A percentile compares a stretch with the other conserved stretches of the same genome.
These are phyloP conservation scores for Pogostemon cablin DNA, from an alignment of 257 asterid species.

Conservation along the genomic window DNA sequence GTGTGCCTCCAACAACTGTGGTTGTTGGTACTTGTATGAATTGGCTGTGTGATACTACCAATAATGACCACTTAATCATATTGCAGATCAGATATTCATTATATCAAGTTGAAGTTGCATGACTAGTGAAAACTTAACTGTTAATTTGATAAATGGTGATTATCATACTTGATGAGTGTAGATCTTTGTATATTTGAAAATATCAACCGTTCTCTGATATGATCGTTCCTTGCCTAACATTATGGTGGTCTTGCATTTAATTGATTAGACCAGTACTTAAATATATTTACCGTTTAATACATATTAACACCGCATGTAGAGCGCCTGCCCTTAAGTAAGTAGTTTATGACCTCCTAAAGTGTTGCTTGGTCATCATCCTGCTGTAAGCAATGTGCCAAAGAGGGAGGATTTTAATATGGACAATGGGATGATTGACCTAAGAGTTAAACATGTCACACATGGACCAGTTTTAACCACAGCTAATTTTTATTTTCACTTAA, in stretches of 20 bases:
- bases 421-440: background rate
- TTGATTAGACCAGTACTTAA: background rate
- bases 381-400: constrained; percentile 6
- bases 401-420: background rate
- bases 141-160: background rate
- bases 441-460: background rate
- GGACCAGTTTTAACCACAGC: background rate
- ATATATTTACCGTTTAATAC: background rate
- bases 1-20: no score
- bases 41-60: constrained; percentile 5
- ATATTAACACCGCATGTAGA: background rate
- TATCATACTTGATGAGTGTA: background rate
- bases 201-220: background rate
- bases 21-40: background rate
- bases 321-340: background rate
- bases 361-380: background rate
- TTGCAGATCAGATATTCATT: constrained; percentile 8
- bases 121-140: background rate
- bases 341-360: background rate
- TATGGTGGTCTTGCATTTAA: background rate
- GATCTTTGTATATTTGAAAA: background rate
- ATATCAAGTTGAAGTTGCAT: constrained; percentile 1
- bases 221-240: background rate
- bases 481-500: background rate
- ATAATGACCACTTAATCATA: background rate